Evolutionary conservation across 2,329 filamentous ascomycete genomes (phyloP), one percentile per base, ranked within the genome.

Genomic region (Epichloe baconii): DNA sequence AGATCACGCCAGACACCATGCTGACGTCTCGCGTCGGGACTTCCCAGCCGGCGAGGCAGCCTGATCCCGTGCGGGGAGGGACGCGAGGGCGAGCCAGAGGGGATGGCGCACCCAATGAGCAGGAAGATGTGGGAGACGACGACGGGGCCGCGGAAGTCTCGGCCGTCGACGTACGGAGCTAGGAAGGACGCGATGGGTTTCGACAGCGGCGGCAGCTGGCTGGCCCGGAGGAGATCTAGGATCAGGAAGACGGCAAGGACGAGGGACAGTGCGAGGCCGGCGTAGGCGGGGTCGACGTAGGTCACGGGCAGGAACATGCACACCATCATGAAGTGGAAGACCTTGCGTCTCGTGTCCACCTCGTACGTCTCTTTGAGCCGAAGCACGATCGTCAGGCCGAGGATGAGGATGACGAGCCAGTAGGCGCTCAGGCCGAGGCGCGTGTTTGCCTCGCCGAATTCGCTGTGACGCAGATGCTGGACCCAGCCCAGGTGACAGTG

Each of bases 321-420:
- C 7, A 97, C 91, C 86, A 97, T 97, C 77, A 91, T 95, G 58
- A 94, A 94, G 66, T 98, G 93, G 66, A 98, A 98, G 23, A 97
- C 87, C 67, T 98, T 98, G 48, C 93, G 82, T 47, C 93, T 80
- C 1, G 93, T 98, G 68, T 98, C 93, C 45, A 98, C 91, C 68
- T 96, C 90, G 57, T 86, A 90, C 47, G 87, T 73, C 3, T 81
- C 73, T 41, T 85, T 86, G 38, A 95, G 77, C 42, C 76, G 79
- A 49, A 93, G 79, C 7, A 96, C 87, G 4, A 86, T 74, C 10
- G 81, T 69, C 37, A 97, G 75, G 1, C 91, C 93, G 1, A 80
- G 63, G 15, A 78, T 64, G 15, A 97, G 76, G 50, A 94, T 80
- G 4, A 68, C 58, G 1, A 83, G 57, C 74, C 85, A 97, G 72